Percentiles rank a stretch among this genome's conserved stretches.
These are phyloP conservation scores for Arachis monticola DNA, from an alignment of 331 rosid genomes.

Conservation along the genomic window DNA sequence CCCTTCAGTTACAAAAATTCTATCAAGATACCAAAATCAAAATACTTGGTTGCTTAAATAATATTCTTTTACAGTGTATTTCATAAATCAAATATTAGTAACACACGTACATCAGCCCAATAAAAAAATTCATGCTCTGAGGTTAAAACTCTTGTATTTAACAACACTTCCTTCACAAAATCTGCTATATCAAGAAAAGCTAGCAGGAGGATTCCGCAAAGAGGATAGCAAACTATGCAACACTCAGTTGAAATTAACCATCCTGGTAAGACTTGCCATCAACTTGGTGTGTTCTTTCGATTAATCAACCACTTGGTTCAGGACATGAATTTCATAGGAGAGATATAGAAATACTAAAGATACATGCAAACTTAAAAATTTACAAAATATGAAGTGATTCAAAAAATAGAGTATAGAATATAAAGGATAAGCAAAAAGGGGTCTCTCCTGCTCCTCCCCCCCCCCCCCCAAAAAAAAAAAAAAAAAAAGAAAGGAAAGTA, in stretches of 20 bases:
- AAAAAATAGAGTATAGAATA: background rate
- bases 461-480: no score
- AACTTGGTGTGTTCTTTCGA: background rate
- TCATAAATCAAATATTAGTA: constrained; percentile 15
- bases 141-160: background rate
- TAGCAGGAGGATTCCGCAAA: background rate
- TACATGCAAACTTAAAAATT: background rate
- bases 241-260: constrained; percentile 15
- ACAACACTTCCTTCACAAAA: background rate
- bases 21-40: constrained; percentile 7
- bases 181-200: background rate
- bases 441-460: no score
- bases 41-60: background rate
- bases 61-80: background rate
- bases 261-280: background rate
- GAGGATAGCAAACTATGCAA: background rate
- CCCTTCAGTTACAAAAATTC: constrained; percentile 21
- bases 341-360: background rate
- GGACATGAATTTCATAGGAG: background rate
- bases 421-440: background rate
- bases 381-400: background rate
- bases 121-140: background rate
- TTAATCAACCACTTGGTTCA: background rate
- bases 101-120: background rate
- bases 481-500: background rate